These are phyloP conservation scores for Fusarium marasasianum DNA, from an alignment of 2,329 filamentous ascomycete genomes.

Conservation along the genomic window DNA sequence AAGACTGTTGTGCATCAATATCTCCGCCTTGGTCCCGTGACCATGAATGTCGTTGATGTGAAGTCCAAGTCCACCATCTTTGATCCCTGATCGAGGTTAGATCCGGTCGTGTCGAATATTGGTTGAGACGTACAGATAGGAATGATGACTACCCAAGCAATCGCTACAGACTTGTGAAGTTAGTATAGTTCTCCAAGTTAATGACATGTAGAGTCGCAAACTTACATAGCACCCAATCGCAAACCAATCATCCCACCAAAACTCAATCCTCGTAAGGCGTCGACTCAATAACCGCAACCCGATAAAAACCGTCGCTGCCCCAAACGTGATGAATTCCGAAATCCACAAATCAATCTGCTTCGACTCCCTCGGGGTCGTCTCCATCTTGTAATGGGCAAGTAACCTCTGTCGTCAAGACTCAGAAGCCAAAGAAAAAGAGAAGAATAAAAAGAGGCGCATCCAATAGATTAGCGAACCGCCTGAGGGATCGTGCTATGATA, in stretches of 20 bases:
- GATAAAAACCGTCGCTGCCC: constrained; percentile 25
- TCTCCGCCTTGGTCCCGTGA: background rate
- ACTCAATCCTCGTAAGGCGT: constrained; percentile 24
- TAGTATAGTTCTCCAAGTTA: rapidly evolving
- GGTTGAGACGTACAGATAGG: constrained; percentile 7
- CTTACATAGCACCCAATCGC: constrained; percentile 27
- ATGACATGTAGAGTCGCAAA: rapidly evolving
- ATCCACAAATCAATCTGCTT: constrained; percentile 31
- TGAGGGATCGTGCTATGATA: constrained; percentile 6
- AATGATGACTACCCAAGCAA: constrained; percentile 30
- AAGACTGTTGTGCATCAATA: constrained; percentile 9
- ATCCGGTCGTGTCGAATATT: too few species aligned
- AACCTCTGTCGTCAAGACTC: background rate
- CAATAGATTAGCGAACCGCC: constrained; percentile 23
- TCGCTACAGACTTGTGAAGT: background rate
- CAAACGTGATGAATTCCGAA: constrained; percentile 23
- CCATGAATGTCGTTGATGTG: constrained; percentile 25
- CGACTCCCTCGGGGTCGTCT: constrained; percentile 2
- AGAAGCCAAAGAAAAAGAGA: background rate
- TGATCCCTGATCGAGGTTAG: constrained; percentile 24
- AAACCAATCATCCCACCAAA: constrained; percentile 37
- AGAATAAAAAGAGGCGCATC: background rate
- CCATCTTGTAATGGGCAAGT: constrained; percentile 1
- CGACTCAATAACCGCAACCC: constrained; percentile 20
- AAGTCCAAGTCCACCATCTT: constrained; percentile 18